Evolutionary conservation across 202 grass and related monocot species (phyloP).

Genomic region (Schoenoplectus tabernaemontani): DNA sequence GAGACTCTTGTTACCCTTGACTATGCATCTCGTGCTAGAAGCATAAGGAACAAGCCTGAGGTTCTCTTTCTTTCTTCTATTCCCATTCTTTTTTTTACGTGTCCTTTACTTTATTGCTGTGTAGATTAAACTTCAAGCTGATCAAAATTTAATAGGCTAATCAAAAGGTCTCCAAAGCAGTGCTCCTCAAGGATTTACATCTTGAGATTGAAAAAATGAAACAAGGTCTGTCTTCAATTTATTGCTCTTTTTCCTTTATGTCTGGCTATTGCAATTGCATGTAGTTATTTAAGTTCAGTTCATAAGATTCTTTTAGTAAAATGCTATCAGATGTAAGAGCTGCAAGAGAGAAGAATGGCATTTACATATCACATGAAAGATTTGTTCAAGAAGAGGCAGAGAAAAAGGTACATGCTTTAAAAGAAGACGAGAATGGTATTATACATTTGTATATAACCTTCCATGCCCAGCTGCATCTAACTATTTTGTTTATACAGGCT

Average conservation of each 20-base stretch:
- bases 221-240: slow-evolving; percentile 41
- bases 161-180: slow-evolving; percentile 57
- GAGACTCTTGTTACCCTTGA: slow-evolving; percentile 89
- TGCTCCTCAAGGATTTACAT: slow-evolving; percentile 66
- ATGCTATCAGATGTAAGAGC: slow-evolving; percentile 68
- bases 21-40: slow-evolving; percentile 85
- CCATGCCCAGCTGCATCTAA: slow-evolving; percentile 4
- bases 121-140: slow-evolving; percentile 12
- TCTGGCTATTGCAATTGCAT: neutral
- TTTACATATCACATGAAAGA: slow-evolving; percentile 74
- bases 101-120: slow-evolving; percentile 7
- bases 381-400: slow-evolving; percentile 61
- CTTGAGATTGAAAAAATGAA: slow-evolving; percentile 89
- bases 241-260: slow-evolving; percentile 9
- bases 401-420: slow-evolving; percentile 50
- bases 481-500: slow-evolving; percentile 36
- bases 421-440: slow-evolving; percentile 5
- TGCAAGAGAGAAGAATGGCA: slow-evolving; percentile 77
- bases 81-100: neutral
- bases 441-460: slow-evolving; percentile 19
- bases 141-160: slow-evolving; percentile 54
- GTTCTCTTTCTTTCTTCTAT: slow-evolving; percentile 28
- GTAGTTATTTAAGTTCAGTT: neutral
- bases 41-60: slow-evolving; percentile 81
- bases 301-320: slow-evolving; percentile 24